phyloP scores from a whole-genome alignment of 495 filamentous ascomycete genomes.

The Podospora comata region DNA sequence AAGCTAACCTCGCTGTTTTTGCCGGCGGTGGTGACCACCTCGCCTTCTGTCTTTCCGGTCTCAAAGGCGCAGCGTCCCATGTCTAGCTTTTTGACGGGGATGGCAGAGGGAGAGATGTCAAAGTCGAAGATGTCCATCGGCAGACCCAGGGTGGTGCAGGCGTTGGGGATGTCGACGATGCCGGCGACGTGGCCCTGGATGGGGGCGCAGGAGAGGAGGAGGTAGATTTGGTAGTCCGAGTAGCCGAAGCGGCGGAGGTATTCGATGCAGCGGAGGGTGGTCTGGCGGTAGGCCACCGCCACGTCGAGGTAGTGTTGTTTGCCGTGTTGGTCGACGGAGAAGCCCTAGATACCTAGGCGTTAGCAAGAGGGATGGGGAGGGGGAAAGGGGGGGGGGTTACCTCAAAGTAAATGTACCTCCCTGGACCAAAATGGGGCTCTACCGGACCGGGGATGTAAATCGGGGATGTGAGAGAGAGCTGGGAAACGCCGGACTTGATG shows the following conservation, averaged over 20 bases:
- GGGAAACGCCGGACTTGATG: slow-evolving; percentile 76
- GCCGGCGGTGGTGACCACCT: slow-evolving; percentile 38
- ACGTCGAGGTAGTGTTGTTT: slow-evolving; percentile 94
- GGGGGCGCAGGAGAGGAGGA: slow-evolving; percentile 84
- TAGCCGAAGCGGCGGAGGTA: slow-evolving; percentile 81
- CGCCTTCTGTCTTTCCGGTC: slow-evolving; percentile 43
- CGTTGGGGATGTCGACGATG: slow-evolving; percentile 80
- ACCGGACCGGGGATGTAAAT: slow-evolving; percentile 90
- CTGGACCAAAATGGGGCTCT: slow-evolving; percentile 85
- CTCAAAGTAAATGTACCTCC: slow-evolving; percentile 86
- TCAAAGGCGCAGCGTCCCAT: slow-evolving; percentile 78
- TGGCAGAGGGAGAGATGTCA: slow-evolving; percentile 65
- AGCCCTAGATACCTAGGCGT: slow-evolving; percentile 47
- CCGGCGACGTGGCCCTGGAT: slow-evolving; percentile 93
- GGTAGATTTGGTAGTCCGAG: slow-evolving; percentile 78
- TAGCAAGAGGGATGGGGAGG: too few species aligned
- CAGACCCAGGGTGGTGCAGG: slow-evolving; percentile 84
- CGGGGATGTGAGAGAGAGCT: slow-evolving; percentile 78
- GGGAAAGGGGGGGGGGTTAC: too few species aligned
- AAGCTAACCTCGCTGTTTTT: slow-evolving; percentile 47
- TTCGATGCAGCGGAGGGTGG: slow-evolving; percentile 74
- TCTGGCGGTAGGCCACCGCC: slow-evolving; percentile 88
- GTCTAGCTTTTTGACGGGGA: slow-evolving; percentile 52
- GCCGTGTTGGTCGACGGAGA: slow-evolving; percentile 85
- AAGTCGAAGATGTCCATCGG: slow-evolving; percentile 98